phyloP scores from a whole-genome alignment of 106 monocot genomes.

The Gastrodia elata region DNA sequence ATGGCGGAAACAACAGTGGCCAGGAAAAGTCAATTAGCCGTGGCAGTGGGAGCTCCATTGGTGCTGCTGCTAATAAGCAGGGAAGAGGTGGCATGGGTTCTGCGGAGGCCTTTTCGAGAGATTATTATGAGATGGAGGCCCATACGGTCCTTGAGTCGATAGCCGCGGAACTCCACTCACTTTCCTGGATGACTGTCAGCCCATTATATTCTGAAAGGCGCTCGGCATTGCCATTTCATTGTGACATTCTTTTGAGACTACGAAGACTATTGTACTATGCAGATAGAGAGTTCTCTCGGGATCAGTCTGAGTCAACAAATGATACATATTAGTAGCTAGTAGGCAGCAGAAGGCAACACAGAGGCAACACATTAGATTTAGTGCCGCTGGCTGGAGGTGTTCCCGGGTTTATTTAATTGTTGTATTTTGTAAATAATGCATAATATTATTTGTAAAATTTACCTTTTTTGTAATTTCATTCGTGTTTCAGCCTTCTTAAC shows the following conservation, averaged over 20 bases:
- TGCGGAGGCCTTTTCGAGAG: constrained; percentile 20
- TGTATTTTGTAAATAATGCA: too few species aligned
- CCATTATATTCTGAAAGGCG: constrained; percentile 63
- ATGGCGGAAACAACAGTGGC: constrained; percentile 41
- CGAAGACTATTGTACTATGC: constrained; percentile 75
- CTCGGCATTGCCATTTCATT: constrained; percentile 74
- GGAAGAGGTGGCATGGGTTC: constrained; percentile 29
- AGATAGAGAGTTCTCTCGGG: constrained; percentile 44
- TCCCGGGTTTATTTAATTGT: too few species aligned
- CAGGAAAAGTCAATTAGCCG: constrained; percentile 37
- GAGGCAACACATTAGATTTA: too few species aligned
- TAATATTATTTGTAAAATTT: too few species aligned
- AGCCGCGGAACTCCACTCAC: constrained; percentile 71
- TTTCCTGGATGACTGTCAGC: constrained; percentile 89
- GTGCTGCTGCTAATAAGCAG: constrained; percentile 29
- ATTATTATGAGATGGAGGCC: constrained; percentile 39
- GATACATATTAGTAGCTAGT: background rate
- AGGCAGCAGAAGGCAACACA: too few species aligned
- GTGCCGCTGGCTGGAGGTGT: too few species aligned
- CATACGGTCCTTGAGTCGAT: constrained; percentile 59
- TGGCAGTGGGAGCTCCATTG: constrained; percentile 9
- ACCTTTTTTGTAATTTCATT: too few species aligned
- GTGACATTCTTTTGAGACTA: constrained; percentile 65
- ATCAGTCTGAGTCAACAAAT: background rate
- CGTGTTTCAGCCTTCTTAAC: too few species aligned